Conservation (phyloP, 129 eudicot species). For the Solidago caesia region DNA sequence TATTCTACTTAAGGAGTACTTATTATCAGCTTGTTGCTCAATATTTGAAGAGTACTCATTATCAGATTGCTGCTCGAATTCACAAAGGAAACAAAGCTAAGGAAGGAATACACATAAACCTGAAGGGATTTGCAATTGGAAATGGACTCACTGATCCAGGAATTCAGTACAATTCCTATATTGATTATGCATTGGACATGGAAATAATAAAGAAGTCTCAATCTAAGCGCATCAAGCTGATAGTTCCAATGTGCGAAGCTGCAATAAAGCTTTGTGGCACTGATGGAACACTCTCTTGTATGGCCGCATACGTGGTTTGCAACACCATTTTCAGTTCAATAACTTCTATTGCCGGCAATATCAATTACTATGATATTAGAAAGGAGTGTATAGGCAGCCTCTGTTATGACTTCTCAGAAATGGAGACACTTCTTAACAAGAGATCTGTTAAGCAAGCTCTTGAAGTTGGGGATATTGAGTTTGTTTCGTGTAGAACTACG, state of each 20-base stretch:
- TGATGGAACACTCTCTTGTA: conserved; percentile 50
- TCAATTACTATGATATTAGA: conserved; percentile 67
- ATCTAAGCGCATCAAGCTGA: conserved; percentile 35
- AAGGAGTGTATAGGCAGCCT: conserved; percentile 54
- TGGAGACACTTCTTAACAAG: conserved; percentile 56
- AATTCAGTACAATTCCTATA: conserved; percentile 75
- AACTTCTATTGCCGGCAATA: conserved; percentile 33
- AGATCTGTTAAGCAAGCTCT: conserved; percentile 49
- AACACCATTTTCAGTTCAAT: conserved; percentile 50
- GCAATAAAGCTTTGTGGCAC: conserved; percentile 74
- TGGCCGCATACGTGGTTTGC: conserved; percentile 54
- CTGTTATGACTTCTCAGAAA: conserved; percentile 77
- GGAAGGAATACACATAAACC: conserved; percentile 73
- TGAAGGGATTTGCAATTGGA: conserved; percentile 91
- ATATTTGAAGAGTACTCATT: no score
- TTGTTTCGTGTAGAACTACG: conserved; percentile 64
- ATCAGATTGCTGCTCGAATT: conserved; percentile 84
- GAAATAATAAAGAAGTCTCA: conserved; percentile 48
- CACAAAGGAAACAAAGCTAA: conserved; percentile 73
- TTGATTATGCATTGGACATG: conserved; percentile 73
- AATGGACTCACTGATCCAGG: conserved; percentile 87
- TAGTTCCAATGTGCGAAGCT: conserved; percentile 51
- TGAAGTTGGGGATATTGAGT: conserved; percentile 66
- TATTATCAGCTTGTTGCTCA: no score
- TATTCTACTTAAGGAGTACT: no score